Evolutionary conservation across 1,284 basidiomycete genomes (phyloP).

Genomic region (Microbotryum silenes-acaulis): DNA sequence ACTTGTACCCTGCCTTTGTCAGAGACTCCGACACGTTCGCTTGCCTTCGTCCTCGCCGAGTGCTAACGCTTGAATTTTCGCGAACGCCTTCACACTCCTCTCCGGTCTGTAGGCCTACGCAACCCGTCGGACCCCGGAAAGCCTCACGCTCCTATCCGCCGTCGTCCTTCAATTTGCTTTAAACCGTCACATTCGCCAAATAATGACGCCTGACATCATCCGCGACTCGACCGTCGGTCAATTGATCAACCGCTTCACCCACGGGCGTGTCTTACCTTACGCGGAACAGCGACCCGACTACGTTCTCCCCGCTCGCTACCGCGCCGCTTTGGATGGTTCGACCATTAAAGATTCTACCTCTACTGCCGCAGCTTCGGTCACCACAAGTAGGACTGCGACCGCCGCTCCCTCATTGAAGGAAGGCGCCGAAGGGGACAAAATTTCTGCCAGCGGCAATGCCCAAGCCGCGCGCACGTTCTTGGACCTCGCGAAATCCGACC

Average conservation of each 20-base stretch:
- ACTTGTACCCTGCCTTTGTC: too few species aligned
- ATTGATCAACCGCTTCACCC: constrained; percentile 26
- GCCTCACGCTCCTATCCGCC: not conserved
- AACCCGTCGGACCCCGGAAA: too few species aligned
- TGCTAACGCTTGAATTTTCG: too few species aligned
- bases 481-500: not conserved
- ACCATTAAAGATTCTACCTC: not conserved
- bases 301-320: constrained; percentile 24
- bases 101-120: too few species aligned
- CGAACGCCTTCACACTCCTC: too few species aligned
- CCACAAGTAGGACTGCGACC: not conserved
- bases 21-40: too few species aligned
- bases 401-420: not conserved
- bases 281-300: constrained; percentile 31
- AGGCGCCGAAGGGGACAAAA: not conserved
- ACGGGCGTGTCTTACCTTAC: constrained; percentile 27
- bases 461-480: too few species aligned
- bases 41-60: too few species aligned
- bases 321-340: not conserved
- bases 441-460: not conserved
- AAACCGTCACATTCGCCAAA: not conserved
- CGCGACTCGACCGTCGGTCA: constrained; percentile 32
- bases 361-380: not conserved
- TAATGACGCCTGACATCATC: constrained; percentile 17
- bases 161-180: not conserved